Evolutionary conservation across 176 grass and related monocot species (phyloP).

Genomic region (Oryza punctata): DNA sequence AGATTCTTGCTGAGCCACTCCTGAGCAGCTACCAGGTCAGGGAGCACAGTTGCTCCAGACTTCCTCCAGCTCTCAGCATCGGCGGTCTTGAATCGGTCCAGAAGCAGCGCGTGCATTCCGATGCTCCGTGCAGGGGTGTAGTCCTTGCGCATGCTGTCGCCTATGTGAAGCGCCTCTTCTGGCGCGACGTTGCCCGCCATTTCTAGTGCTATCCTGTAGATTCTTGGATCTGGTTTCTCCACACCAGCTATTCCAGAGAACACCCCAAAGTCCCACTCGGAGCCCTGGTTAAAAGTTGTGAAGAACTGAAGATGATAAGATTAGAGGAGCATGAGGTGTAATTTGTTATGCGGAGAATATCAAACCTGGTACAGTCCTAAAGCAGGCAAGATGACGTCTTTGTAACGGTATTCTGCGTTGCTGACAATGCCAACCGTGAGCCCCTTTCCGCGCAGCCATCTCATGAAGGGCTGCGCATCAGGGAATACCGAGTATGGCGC

Average conservation of each 20-base stretch:
- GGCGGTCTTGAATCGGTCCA: conserved; percentile 81
- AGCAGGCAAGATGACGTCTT: conserved; percentile 86
- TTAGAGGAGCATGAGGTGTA: not conserved
- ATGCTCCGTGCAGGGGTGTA: conserved; percentile 65
- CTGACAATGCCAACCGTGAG: conserved; percentile 85
- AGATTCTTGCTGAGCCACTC: conserved; percentile 66
- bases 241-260: conserved; percentile 69
- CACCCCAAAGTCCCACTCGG: conserved; percentile 59
- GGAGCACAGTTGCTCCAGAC: conserved; percentile 65
- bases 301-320: not conserved
- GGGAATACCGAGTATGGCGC: conserved; percentile 81
- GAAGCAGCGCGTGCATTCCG: conserved; percentile 71
- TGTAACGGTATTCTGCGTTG: conserved; percentile 93
- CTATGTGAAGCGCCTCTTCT: conserved; percentile 67
- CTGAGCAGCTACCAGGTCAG: conserved; percentile 59
- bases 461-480: conserved; percentile 79
- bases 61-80: conserved; percentile 79
- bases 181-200: conserved; percentile 74
- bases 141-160: conserved; percentile 91
- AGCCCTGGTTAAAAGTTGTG: conserved; percentile 32
- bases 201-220: conserved; percentile 82
- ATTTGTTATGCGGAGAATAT: not conserved
- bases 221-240: conserved; percentile 83
- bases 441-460: conserved; percentile 67
- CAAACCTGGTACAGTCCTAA: conserved; percentile 69